Evolutionary conservation across 495 filamentous ascomycete species (phyloP), one percentile per base, ranked within the genome.

Genomic region (Penicillium verhagenii): DNA sequence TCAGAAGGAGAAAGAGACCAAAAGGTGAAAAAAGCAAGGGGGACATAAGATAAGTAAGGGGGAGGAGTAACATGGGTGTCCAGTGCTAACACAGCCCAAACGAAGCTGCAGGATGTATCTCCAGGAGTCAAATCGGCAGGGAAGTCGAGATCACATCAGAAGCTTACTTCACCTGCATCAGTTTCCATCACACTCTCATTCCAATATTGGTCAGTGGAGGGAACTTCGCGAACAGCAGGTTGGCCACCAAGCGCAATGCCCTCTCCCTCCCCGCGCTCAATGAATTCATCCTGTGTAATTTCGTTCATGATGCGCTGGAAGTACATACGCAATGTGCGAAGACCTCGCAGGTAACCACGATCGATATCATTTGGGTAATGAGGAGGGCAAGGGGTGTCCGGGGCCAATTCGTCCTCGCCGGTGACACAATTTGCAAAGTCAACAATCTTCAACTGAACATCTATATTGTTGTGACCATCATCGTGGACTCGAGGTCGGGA

Each of bases 401-500:
- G 74, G 20, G 84, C 70, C 16, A 84, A 54, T 26, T 77, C 70
- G 62, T 96, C 91, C 48, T 92, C 90, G 4, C 89, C 88, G 9
- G 91, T 96, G 7, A 97, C 87, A 58, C 92, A 97, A 65, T 98
- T 98, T 23, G 94, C 94, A 76, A 98, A 98, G 68, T 98, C 94
- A 40, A 96, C 92, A 67, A 98, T 96, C 70, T 97, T 97, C 66
- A 98, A 81, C 63, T 96, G 88, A 54, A 98, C 74, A 23, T 75
- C 63, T 6, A 55, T 50, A 13, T 79, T 79, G 25, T 78, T 76
- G 52, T 82, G 74, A 9, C 75, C 72, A 35, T 81, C 75, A 11
- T 70, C 70, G 11, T 78, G 68, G 3, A 60, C 54, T 23, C 59
- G 64, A 24, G 67, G 68, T 16, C 61, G 64, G 24, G 63, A 43